These are phyloP conservation scores for Sugiyamaella qingdaonensis DNA, from an alignment of 805 yeast genomes.

Conservation along the genomic window DNA sequence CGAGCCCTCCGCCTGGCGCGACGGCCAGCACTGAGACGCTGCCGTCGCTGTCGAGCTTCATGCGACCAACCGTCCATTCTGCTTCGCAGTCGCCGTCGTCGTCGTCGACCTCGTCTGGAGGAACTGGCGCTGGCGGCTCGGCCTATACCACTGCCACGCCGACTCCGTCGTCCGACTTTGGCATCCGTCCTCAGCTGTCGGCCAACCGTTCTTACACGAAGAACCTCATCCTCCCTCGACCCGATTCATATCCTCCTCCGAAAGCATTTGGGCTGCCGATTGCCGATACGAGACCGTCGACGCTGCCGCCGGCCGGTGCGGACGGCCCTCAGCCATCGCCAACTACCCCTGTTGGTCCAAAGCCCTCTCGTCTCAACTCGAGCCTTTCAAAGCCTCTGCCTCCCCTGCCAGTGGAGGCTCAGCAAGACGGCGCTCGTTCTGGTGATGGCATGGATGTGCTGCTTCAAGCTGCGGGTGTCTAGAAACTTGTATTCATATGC, in stretches of 20 bases:
- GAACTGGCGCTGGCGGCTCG: not conserved
- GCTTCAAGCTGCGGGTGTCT: slow-evolving; percentile 29
- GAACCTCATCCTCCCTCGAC: slow-evolving; percentile 28
- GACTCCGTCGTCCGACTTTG: not conserved
- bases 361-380: slow-evolving; percentile 5
- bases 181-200: slow-evolving; percentile 23
- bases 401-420: slow-evolving; percentile 25
- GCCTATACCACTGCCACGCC: not conserved
- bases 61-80: slow-evolving; percentile 2
- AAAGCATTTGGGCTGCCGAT: slow-evolving; percentile 23
- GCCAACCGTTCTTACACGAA: slow-evolving; percentile 27
- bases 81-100: slow-evolving; percentile 10
- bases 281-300: slow-evolving; percentile 25
- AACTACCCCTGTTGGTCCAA: slow-evolving; percentile 3
- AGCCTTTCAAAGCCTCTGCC: slow-evolving; percentile 25
- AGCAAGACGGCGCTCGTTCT: slow-evolving; percentile 10
- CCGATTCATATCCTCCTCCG: slow-evolving; percentile 28
- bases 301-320: slow-evolving; percentile 22
- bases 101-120: not conserved
- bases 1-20: slow-evolving; percentile 15
- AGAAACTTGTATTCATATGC: not conserved
- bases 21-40: slow-evolving; percentile 1
- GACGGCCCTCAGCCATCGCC: slow-evolving; percentile 11
- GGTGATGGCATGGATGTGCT: slow-evolving; percentile 28
- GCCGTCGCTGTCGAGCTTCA: slow-evolving; percentile 7